Conservation (phyloP, 441 rosid genomes). For the Jatropha multifida region DNA sequence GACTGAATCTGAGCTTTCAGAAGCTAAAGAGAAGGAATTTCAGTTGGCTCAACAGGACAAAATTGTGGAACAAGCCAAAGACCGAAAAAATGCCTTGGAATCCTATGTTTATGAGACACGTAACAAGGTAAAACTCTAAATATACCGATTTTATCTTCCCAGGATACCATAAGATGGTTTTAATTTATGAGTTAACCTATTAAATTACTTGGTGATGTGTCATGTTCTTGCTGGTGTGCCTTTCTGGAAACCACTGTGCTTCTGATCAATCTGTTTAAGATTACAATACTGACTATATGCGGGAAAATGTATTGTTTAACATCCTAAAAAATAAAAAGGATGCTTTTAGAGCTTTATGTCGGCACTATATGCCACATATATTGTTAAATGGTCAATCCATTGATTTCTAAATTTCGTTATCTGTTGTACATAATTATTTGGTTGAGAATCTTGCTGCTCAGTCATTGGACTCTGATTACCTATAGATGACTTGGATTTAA, state of each 20-base stretch:
- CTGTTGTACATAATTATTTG: background rate
- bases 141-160: background rate
- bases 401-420: background rate
- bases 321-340: background rate
- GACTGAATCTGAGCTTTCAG: conserved; percentile 40
- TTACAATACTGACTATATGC: background rate
- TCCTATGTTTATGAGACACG: conserved; percentile 63
- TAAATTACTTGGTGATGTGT: background rate
- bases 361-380: background rate
- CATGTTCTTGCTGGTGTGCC: background rate
- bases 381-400: background rate
- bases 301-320: background rate
- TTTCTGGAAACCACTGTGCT: background rate
- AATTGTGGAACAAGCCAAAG: conserved; percentile 52
- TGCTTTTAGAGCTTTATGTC: background rate
- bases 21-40: conserved; percentile 50
- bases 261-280: background rate
- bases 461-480: background rate
- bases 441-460: conserved; percentile 7
- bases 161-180: background rate
- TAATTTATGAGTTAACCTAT: background rate
- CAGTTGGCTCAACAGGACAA: conserved; percentile 48
- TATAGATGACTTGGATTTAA: background rate
- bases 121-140: conserved; percentile 43
- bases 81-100: conserved; percentile 57